These are phyloP conservation scores for Ormosia semicastrata DNA, from an alignment of 306 rosid species.

Conservation along the genomic window DNA sequence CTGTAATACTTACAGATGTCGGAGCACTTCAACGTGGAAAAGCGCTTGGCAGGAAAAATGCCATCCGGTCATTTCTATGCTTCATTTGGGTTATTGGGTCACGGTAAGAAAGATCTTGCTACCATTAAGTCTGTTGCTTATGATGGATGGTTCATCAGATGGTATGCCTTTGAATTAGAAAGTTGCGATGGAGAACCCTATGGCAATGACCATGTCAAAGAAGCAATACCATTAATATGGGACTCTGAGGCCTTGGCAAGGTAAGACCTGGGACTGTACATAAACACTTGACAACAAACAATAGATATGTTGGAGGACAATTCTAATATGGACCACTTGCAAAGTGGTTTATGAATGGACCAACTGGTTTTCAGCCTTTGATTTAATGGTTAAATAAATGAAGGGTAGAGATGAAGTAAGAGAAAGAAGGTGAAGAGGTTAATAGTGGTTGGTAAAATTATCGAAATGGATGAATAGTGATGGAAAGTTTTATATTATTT, in stretches of 20 bases:
- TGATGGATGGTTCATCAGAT: background rate
- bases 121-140: background rate
- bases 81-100: background rate
- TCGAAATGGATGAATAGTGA: too few relatives aligned
- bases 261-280: constrained; percentile 26
- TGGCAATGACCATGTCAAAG: background rate
- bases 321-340: too few relatives aligned
- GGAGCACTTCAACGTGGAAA: background rate
- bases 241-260: constrained; percentile 12
- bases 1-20: background rate
- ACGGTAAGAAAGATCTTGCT: background rate
- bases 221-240: background rate
- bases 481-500: too few relatives aligned
- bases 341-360: too few relatives aligned
- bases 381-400: too few relatives aligned
- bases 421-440: too few relatives aligned
- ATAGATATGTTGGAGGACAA: too few relatives aligned
- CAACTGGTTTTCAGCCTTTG: too few relatives aligned
- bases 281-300: background rate
- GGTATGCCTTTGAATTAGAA: background rate
- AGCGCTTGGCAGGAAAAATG: background rate
- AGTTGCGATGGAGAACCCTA: too few relatives aligned
- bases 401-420: too few relatives aligned
- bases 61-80: background rate
- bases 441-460: too few relatives aligned